Conservation (phyloP, 306 rosid genomes). For the Gillenia trifoliata region DNA sequence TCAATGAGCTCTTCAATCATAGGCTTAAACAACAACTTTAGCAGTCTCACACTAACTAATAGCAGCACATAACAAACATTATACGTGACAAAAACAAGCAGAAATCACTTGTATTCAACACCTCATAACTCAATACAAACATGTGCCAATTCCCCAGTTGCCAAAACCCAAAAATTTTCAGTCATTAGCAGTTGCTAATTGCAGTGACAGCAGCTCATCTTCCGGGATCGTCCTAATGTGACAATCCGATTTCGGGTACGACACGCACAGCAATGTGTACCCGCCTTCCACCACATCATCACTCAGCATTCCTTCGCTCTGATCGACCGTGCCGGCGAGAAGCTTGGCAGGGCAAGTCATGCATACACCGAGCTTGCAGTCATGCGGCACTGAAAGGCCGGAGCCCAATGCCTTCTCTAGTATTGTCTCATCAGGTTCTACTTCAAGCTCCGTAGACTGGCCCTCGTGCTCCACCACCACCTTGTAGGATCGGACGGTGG, state of each 20-base stretch:
- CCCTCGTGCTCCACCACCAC: slow-evolving; percentile 85
- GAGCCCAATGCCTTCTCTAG: slow-evolving; percentile 66
- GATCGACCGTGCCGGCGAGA: slow-evolving; percentile 71
- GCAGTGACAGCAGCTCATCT: slow-evolving; percentile 81
- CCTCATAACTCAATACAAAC: slow-evolving; percentile 9
- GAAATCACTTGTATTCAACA: slow-evolving; percentile 8
- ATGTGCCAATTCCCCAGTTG: not conserved
- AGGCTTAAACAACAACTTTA: not conserved
- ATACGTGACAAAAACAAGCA: not conserved
- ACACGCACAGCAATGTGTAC: slow-evolving; percentile 58
- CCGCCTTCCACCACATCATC: slow-evolving; percentile 96
- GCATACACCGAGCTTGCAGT: slow-evolving; percentile 96
- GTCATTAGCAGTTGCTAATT: slow-evolving; percentile 92
- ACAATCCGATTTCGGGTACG: slow-evolving; percentile 85
- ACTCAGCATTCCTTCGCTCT: slow-evolving; percentile 96
- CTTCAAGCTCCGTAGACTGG: slow-evolving; percentile 46
- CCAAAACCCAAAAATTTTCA: slow-evolving; percentile 20
- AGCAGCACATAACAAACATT: not conserved
- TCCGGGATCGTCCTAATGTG: slow-evolving; percentile 69
- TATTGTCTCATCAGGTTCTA: slow-evolving; percentile 53
- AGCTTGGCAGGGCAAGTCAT: slow-evolving; percentile 99
- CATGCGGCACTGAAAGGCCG: slow-evolving; percentile 75
- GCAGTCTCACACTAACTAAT: not conserved
- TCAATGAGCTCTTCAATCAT: not conserved
- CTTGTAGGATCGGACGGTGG: slow-evolving; percentile 50